Evolutionary conservation across 306 rosid genomes (phyloP), one percentile per base, ranked within the genome.

Genomic region (Cucurbita moschata): DNA sequence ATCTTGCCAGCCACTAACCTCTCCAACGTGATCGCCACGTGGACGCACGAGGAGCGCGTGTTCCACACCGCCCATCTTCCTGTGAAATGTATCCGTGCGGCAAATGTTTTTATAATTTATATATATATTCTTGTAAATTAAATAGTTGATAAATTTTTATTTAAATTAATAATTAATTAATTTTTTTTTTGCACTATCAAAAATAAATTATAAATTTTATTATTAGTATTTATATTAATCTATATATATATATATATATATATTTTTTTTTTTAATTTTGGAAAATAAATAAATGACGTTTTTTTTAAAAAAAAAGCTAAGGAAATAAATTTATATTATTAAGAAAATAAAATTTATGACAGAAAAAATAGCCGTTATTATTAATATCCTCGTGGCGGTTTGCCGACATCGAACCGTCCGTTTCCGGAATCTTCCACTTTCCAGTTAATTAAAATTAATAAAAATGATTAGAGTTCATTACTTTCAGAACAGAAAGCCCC

Each of bases 351-450:
- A 43, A 43, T 42, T 66, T n/a, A 44, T 12, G 72, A 46, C 42
- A 3, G 72, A 19, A 71, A 71, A 83, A 75, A 81, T 81, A 85
- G 89, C 92, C 92, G 92, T 87, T 87, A 60, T 10, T 4, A 12
- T 23, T n/a, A 9, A 30, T 5, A 3, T 39, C 66, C 66, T 26
- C 73, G 52, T 57, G 74, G 64, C 77, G 43, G 59, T 18, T 76
- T 80, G 85, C 89, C 87, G 87, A 85, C 85, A 74, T 4, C 61
- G 58, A 73, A 72, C 6, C 42, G 10, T 26, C 52, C 49, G 38
- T n/a, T 75, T 44, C 73, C 73, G 5, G 57, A 26, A 23, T 69
- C 73, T 69, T 69, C 57, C 12, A 3, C 8, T 69, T 67, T 67
- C 72, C 72, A 23, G 43, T 49, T 69, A 23, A 69, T 69, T 49